Percentiles rank a stretch among this genome's conserved stretches.
Evolutionary conservation across 768 basidiomycete genomes (phyloP).

Genomic region (Leucogyrophana mollusca): DNA sequence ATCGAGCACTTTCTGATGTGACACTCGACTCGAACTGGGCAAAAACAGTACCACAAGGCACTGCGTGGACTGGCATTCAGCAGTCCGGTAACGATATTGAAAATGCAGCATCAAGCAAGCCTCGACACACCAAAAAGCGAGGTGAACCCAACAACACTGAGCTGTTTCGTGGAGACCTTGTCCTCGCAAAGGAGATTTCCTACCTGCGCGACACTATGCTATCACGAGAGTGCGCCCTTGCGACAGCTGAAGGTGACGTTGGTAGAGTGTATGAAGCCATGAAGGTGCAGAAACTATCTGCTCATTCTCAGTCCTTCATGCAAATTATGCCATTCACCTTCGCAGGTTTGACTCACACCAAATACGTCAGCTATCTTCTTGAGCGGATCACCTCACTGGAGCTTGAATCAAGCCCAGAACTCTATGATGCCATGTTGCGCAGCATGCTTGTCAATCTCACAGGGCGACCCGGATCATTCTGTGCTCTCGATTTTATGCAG

Average conservation of each 20-base stretch:
- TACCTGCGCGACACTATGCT: constrained; percentile 8
- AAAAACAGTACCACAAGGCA: background rate
- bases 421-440: constrained; percentile 16
- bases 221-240: constrained; percentile 23
- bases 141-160: background rate
- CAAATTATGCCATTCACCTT: constrained; percentile 32
- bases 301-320: background rate
- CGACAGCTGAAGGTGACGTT: constrained; percentile 31
- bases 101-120: background rate
- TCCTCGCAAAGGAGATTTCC: constrained; percentile 16
- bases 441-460: constrained; percentile 28
- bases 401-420: constrained; percentile 22
- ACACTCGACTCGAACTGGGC: background rate
- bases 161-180: constrained; percentile 12
- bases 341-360: constrained; percentile 30
- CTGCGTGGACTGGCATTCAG: no score
- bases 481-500: constrained; percentile 31
- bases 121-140: background rate
- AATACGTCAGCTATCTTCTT: constrained; percentile 32
- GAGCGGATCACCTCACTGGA: constrained; percentile 30
- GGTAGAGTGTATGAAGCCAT: constrained; percentile 31
- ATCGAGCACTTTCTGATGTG: background rate
- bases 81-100: background rate
- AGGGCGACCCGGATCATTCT: constrained; percentile 20
- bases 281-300: constrained; percentile 19